Evolutionary conservation across 2,329 filamentous ascomycete species (phyloP), one percentile per base, ranked within the genome.

Genomic region (Beauveria varroae): DNA sequence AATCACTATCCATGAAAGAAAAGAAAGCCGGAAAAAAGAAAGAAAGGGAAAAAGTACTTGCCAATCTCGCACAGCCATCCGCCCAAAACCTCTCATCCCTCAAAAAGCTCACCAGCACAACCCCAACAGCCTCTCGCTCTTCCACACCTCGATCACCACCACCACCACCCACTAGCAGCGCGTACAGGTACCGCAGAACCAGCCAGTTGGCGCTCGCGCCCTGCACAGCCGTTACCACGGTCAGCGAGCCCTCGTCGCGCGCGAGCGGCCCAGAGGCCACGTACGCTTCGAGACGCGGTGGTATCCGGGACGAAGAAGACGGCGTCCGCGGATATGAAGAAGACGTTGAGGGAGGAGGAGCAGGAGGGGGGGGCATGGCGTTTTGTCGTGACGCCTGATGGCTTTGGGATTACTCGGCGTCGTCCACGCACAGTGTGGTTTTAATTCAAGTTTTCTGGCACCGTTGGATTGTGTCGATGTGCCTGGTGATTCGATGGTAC

Each of bases 21-120:
- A 10, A 16, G 24, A 28, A 8, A 28, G 9, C 2, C 9, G 28
- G 28, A 9, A 30, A 2, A 30, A 1, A 1, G 28, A 34, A n/a
- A 20, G 6, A 5, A 46, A 26, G 2, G 20, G 47, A 28, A 52
- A 53, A 37, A 22, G 12, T 37, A 65, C 67, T 63, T 59, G 90
- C 88, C 69, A 91, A 73, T 72, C 87, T 87, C 58, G 84, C 81
- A 2, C 81, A 82, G 55, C 90, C 87, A 3, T 87, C 83, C 64
- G 79, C 86, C 91, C 92, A 97, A 70, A 96, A 96, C 1, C 82
- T 77, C 65, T 82, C 83, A 68, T 93, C 88, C 63, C 90, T 82
- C 74, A 96, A 76, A 74, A 95, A 96, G 76, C 90, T 96, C 62
- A 95, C 86, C 3, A 97, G 78, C 3, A 96, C 79, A 1, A 97